A percentile compares a stretch with the other conserved stretches of the same genome.
Conservation (phyloP, 345 rosid species). For the Triadica sebifera region DNA sequence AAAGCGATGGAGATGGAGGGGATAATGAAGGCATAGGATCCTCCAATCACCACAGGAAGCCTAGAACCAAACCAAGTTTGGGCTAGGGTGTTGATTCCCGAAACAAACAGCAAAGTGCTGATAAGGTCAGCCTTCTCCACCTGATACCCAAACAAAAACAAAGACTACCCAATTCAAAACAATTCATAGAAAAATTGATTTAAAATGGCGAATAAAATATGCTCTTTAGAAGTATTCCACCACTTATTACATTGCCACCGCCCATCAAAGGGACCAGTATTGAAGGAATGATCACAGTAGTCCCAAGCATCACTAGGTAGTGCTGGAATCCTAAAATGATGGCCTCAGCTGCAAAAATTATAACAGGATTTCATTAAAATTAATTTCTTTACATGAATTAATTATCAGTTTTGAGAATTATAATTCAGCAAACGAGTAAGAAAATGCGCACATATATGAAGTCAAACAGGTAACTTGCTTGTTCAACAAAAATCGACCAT, state of each 20-base stretch:
- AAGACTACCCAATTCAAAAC: background rate
- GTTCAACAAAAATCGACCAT: background rate
- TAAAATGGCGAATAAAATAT: background rate
- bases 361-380: background rate
- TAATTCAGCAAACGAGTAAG: background rate
- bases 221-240: background rate
- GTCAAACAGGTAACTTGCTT: background rate
- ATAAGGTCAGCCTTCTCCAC: slow-evolving; percentile 80
- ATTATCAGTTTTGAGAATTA: background rate
- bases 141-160: slow-evolving; percentile 30
- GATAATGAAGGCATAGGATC: slow-evolving; percentile 67
- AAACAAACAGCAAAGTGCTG: slow-evolving; percentile 63
- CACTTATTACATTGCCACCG: slow-evolving; percentile 68
- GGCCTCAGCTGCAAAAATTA: slow-evolving; percentile 61
- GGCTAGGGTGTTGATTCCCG: slow-evolving; percentile 72
- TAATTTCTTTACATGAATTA: background rate
- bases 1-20: slow-evolving; percentile 65
- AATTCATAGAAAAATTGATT: background rate
- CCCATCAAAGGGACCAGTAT: slow-evolving; percentile 78
- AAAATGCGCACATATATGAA: background rate
- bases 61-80: slow-evolving; percentile 75
- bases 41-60: slow-evolving; percentile 84
- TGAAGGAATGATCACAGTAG: slow-evolving; percentile 66
- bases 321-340: slow-evolving; percentile 79
- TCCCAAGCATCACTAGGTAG: slow-evolving; percentile 87